These are phyloP conservation scores for Sclerotinia nivalis DNA, from an alignment of 2,329 filamentous ascomycete species.

Conservation along the genomic window DNA sequence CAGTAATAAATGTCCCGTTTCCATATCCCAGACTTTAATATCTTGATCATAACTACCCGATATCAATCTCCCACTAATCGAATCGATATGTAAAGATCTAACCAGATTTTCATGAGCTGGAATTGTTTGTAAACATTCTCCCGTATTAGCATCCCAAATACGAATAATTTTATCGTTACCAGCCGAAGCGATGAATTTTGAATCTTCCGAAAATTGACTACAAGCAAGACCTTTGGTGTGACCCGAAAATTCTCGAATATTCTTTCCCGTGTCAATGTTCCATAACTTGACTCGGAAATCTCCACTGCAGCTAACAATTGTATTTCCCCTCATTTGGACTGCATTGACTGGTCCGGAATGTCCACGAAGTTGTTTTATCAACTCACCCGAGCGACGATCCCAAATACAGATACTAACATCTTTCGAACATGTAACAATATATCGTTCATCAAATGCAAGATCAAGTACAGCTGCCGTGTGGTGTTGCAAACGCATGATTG, in stretches of 20 bases:
- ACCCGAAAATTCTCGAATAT: slow-evolving; percentile 85
- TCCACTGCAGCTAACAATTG: slow-evolving; percentile 89
- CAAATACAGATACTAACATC: slow-evolving; percentile 92
- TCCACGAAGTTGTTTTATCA: slow-evolving; percentile 78
- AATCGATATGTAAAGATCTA: slow-evolving; percentile 87
- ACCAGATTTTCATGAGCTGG: slow-evolving; percentile 84
- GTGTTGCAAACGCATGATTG: slow-evolving; percentile 73
- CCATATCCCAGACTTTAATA: slow-evolving; percentile 91
- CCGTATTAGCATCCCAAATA: slow-evolving; percentile 92
- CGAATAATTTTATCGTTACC: slow-evolving; percentile 96
- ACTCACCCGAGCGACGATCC: slow-evolving; percentile 76
- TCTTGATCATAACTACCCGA: slow-evolving; percentile 94
- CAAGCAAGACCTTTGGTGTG: slow-evolving; percentile 94
- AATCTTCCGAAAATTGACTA: slow-evolving; percentile 93
- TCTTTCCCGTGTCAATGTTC: slow-evolving; percentile 87
- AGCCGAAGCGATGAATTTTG: slow-evolving; percentile 87
- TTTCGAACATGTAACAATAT: slow-evolving; percentile 97
- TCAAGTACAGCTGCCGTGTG: slow-evolving; percentile 91
- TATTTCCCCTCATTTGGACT: slow-evolving; percentile 89
- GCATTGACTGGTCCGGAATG: slow-evolving; percentile 94
- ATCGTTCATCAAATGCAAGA: slow-evolving; percentile 85
- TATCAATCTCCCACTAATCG: slow-evolving; percentile 78
- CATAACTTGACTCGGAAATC: slow-evolving; percentile 93
- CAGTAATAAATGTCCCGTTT: slow-evolving; percentile 73
- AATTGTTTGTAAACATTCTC: slow-evolving; percentile 78